These are phyloP conservation scores for Fusarium pilosicola DNA, from an alignment of 2,329 filamentous ascomycete genomes.

Conservation along the genomic window DNA sequence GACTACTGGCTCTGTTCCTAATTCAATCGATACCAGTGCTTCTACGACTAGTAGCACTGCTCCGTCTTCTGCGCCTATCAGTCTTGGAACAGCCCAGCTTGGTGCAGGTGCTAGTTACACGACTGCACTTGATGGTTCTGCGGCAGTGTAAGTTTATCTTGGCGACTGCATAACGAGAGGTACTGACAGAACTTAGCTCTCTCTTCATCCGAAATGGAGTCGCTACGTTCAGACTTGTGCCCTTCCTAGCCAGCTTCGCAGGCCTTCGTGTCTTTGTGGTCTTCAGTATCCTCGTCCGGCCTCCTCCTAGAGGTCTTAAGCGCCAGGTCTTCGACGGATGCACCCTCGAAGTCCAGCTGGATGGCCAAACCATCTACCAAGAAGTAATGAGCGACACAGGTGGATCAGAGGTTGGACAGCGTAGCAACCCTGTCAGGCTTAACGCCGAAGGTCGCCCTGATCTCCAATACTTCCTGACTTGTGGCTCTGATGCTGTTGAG, in stretches of 20 bases:
- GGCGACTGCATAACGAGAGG: accelerated
- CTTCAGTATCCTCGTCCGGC: background rate
- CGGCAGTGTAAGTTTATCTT: constrained; percentile 2
- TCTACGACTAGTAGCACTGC: background rate
- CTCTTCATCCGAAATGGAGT: background rate
- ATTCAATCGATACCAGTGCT: background rate
- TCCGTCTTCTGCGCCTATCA: background rate
- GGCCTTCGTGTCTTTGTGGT: background rate
- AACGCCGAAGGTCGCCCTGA: background rate
- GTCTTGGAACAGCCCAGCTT: background rate
- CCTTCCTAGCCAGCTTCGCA: background rate
- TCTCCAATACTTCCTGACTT: background rate
- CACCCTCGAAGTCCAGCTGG: background rate
- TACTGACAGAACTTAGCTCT: background rate
- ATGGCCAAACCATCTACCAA: background rate
- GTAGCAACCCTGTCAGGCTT: background rate
- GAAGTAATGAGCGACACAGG: background rate
- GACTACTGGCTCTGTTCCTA: background rate
- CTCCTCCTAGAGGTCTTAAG: background rate
- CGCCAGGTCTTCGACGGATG: constrained; percentile 2
- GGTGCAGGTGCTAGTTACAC: background rate
- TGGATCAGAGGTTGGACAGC: background rate
- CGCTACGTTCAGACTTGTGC: background rate
- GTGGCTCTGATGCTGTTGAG: background rate
- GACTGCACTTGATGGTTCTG: background rate